Conservation (phyloP, 108 stramenopile genomes). For the Skeletonema grethae region DNA sequence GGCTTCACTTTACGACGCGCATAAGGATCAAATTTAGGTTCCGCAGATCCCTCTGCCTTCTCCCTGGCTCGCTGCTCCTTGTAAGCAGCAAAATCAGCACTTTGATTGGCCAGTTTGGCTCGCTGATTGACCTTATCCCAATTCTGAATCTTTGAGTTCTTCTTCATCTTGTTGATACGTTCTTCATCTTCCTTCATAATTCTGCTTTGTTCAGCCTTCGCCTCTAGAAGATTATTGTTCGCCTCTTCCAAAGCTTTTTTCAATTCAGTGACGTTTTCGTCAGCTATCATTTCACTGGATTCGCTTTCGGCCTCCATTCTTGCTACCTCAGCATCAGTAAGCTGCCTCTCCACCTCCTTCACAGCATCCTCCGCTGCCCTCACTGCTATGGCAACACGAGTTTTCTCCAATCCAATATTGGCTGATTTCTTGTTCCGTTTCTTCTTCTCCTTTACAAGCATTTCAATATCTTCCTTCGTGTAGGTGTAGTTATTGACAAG, state of each 20-base stretch:
- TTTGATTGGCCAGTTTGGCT: constrained; percentile 68
- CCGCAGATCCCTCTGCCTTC: constrained; percentile 40
- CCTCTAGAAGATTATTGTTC: constrained; percentile 51
- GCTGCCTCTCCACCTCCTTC: constrained; percentile 47
- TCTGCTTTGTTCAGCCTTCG: constrained; percentile 53
- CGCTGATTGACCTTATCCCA: constrained; percentile 89
- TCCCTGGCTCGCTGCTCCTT: constrained; percentile 54
- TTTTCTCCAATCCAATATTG: constrained; percentile 82
- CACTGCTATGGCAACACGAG: constrained; percentile 73
- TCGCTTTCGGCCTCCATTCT: constrained; percentile 49
- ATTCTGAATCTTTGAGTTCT: constrained; percentile 63
- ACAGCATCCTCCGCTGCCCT: constrained; percentile 66
- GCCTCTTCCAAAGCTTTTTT: constrained; percentile 55
- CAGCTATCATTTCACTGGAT: constrained; percentile 29
- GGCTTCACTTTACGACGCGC: constrained; percentile 88
- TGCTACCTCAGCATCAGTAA: constrained; percentile 62
- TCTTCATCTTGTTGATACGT: constrained; percentile 56
- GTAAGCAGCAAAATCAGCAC: constrained; percentile 71
- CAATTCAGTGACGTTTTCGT: constrained; percentile 31
- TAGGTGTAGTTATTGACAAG: constrained; percentile 84
- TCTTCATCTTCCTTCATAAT: constrained; percentile 56
- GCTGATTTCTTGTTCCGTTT: constrained; percentile 61
- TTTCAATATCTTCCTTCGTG: constrained; percentile 82
- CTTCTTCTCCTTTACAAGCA: constrained; percentile 65
- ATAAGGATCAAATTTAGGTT: constrained; percentile 81